Base-by-base conservation (phyloP, 306 rosid species). In the Prinsepia uniflora region DNA sequence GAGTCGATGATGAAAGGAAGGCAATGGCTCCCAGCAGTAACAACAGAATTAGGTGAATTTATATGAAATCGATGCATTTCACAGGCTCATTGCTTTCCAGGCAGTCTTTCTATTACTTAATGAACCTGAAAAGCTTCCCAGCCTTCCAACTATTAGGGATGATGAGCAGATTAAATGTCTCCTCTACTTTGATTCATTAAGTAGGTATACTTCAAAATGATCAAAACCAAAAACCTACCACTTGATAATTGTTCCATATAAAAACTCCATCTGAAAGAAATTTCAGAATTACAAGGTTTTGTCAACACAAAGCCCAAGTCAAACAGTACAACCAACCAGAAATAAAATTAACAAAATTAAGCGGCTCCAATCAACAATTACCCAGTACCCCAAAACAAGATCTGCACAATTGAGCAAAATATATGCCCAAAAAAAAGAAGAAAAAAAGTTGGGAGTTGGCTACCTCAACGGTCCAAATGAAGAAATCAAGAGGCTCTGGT, bases 391-490 rank as follows among this genome's bases (percentile, higher is more conserved):
- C 42, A n/a, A 57, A 40, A 53, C 47, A 60, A 62, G 67, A 78
- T 72, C 77, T 72, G 40, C 44, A 15, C 50, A 45, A 74, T 57
- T 8, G 18, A 63, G 55, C 62, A 0, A 24, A 20, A 45, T 14
- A 22, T 24, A 77, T 72, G 54, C 42, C 66, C 17, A 53, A 66
- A 53, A 34, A 3, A 14, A 13, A 34, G 57, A 8, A 63, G 1
- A 43, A 13, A 58, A 60, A 60, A 39, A 54, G 67, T 7, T 22
- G 58, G 46, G 74, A 74, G 70, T 66, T 42, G 36, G 60, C 44
- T 80, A 94, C 99, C 99, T 91, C 97, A 76, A 94, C 97, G 72
- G 97, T 94, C 99, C 99, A 94, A 83, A 94, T 91, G 88, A 94
- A 94, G 91, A 94, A 94, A 91, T 91, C 99, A 75, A 94, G 94